Percentiles rank a stretch among this genome's conserved stretches.
Conservation (phyloP, 805 yeast species). For the Pichia kluyveri region DNA sequence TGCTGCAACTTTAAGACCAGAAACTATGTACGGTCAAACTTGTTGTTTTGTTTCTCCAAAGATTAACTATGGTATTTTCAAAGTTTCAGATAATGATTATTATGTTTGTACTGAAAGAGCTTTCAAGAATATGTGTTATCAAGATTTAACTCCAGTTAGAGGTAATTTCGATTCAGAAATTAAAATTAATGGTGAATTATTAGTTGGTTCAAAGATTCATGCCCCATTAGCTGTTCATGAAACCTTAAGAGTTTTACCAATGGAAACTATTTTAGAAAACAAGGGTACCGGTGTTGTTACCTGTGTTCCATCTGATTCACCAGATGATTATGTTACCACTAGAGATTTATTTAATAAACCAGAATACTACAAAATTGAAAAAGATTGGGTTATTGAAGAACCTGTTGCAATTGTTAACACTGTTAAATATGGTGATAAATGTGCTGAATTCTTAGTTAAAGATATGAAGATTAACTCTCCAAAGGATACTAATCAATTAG, state of each 20-base stretch:
- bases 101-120: slow-evolving; percentile 90
- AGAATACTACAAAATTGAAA: slow-evolving; percentile 76
- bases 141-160: slow-evolving; percentile 82
- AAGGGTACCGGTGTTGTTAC: slow-evolving; percentile 99
- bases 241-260: slow-evolving; percentile 79
- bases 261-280: slow-evolving; percentile 91
- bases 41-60: slow-evolving; percentile 97
- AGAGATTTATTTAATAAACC: slow-evolving; percentile 81
- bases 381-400: slow-evolving; percentile 77
- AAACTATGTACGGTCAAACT: slow-evolving; percentile 98
- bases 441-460: slow-evolving; percentile 78
- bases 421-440: slow-evolving; percentile 77
- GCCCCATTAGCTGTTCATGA: slow-evolving; percentile 74
- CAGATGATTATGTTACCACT: slow-evolving; percentile 89
- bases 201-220: slow-evolving; percentile 78
- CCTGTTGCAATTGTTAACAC: slow-evolving; percentile 69
- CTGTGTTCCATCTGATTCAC: slow-evolving; percentile 98
- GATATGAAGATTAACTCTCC: slow-evolving; percentile 91
- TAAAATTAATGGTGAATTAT: slow-evolving; percentile 55
- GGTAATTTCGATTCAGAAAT: slow-evolving; percentile 62
- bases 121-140: slow-evolving; percentile 94
- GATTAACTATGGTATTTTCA: slow-evolving; percentile 84
- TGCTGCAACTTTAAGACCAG: slow-evolving; percentile 97
- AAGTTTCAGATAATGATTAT: slow-evolving; percentile 67
- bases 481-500: slow-evolving; percentile 78